Conservation (phyloP, 768 basidiomycete genomes). For the Trametes meyenii region DNA sequence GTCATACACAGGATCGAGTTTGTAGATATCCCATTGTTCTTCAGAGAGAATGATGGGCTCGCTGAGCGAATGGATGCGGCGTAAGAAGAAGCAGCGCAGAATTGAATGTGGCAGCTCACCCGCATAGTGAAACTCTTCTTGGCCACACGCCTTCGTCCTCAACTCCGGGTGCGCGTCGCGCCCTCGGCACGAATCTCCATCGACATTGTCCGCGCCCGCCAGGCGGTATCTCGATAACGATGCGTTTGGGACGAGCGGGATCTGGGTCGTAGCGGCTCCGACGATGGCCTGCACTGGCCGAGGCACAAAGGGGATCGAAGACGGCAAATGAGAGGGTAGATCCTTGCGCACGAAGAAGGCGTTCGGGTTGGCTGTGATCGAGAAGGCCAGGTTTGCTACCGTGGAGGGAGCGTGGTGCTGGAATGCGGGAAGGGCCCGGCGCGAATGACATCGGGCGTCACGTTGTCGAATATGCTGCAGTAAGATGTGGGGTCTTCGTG, state of each 20-base stretch:
- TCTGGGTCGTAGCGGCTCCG: slow-evolving; percentile 51
- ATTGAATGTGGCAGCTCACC: slow-evolving; percentile 47
- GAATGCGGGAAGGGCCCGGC: slow-evolving; percentile 14
- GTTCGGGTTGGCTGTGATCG: slow-evolving; percentile 61
- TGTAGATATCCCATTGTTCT: slow-evolving; percentile 88
- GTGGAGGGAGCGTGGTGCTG: slow-evolving; percentile 22
- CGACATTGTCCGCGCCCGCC: slow-evolving; percentile 48
- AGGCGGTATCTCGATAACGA: slow-evolving; percentile 69
- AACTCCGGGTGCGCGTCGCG: slow-evolving; percentile 57
- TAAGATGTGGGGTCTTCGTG: neutral
- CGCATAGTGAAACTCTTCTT: slow-evolving; percentile 63
- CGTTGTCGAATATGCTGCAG: neutral
- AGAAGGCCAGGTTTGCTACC: slow-evolving; percentile 65
- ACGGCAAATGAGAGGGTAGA: slow-evolving; percentile 70
- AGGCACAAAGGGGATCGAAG: slow-evolving; percentile 72
- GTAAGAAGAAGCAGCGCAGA: neutral
- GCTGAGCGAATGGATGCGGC: slow-evolving; percentile 36
- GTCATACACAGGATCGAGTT: slow-evolving; percentile 74
- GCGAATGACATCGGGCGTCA: slow-evolving; percentile 18
- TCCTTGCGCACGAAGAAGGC: slow-evolving; percentile 61
- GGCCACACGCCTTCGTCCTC: slow-evolving; percentile 75
- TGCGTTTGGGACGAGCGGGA: slow-evolving; percentile 61
- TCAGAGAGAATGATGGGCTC: slow-evolving; percentile 56
- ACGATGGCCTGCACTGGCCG: slow-evolving; percentile 39
- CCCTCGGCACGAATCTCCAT: slow-evolving; percentile 82